A percentile compares a stretch with the other conserved stretches of the same genome.
Evolutionary conservation across 169 alveolate species (phyloP).

Genomic region (Cryptosporidium ryanae): DNA sequence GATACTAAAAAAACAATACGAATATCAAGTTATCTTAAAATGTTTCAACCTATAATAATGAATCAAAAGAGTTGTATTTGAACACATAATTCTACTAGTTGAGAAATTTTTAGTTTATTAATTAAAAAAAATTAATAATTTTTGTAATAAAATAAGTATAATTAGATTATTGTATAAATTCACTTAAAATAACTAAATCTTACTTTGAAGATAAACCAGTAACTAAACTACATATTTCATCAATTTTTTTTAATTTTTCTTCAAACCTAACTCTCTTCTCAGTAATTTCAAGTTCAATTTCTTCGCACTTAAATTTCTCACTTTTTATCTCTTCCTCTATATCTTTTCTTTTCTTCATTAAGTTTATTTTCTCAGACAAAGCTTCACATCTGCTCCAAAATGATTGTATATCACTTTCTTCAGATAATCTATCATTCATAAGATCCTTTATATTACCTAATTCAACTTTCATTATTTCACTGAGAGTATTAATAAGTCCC

Average conservation of each 20-base stretch:
- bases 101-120: too few species aligned
- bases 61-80: too few species aligned
- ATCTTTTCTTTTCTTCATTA: conserved; percentile 1
- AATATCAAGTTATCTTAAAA: too few species aligned
- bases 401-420: conserved; percentile 14
- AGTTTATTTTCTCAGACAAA: conserved; percentile 31
- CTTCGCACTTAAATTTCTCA: background rate
- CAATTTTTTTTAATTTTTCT: background rate
- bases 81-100: too few species aligned
- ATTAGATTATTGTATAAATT: too few species aligned
- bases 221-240: too few species aligned
- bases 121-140: too few species aligned
- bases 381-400: conserved; percentile 53
- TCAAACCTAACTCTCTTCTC: background rate
- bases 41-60: too few species aligned
- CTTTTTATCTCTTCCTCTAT: conserved; percentile 13
- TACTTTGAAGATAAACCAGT: too few species aligned
- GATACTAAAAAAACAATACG: too few species aligned
- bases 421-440: background rate
- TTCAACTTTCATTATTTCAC: background rate
- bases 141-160: too few species aligned
- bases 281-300: background rate
- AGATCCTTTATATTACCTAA: background rate
- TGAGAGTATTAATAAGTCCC: background rate
- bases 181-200: too few species aligned